A percentile compares a stretch with the other conserved stretches of the same genome.
These are phyloP conservation scores for Xerocomus brunneocitrinus DNA, from an alignment of 768 basidiomycete genomes.

Conservation along the genomic window DNA sequence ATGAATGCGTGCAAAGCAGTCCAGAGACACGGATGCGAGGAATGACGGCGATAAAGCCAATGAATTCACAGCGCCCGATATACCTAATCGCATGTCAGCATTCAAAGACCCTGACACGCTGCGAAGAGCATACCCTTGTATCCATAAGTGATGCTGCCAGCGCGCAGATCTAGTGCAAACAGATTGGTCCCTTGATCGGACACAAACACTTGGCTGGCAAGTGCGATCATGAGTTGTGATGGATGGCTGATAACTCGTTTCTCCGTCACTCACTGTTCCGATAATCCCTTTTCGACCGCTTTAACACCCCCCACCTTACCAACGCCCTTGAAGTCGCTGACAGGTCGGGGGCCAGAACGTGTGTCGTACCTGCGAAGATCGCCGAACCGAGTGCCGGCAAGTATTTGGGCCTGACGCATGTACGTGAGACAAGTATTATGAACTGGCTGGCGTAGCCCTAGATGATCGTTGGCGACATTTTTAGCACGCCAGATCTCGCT, in stretches of 20 bases:
- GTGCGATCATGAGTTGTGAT: not conserved
- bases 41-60: slow-evolving; percentile 51
- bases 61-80: slow-evolving; percentile 67
- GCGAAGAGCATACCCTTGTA: slow-evolving; percentile 52
- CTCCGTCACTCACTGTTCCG: slow-evolving; percentile 54
- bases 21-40: slow-evolving; percentile 60
- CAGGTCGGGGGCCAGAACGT: slow-evolving; percentile 60
- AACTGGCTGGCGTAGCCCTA: slow-evolving; percentile 75
- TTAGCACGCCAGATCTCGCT: slow-evolving; percentile 83
- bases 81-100: slow-evolving; percentile 37
- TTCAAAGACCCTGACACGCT: not conserved
- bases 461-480: slow-evolving; percentile 75
- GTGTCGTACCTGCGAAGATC: slow-evolving; percentile 76
- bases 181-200: slow-evolving; percentile 63
- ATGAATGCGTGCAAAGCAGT: slow-evolving; percentile 70
- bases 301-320: slow-evolving; percentile 60
- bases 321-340: slow-evolving; percentile 60
- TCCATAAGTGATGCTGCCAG: slow-evolving; percentile 56
- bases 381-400: slow-evolving; percentile 72
- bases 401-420: slow-evolving; percentile 47
- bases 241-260: not conserved
- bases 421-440: slow-evolving; percentile 68
- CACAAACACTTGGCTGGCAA: slow-evolving; percentile 60
- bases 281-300: slow-evolving; percentile 50
- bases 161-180: slow-evolving; percentile 64